Base-by-base conservation (phyloP, 768 basidiomycete genomes). In the Hygrophoropsis aurantiaca region DNA sequence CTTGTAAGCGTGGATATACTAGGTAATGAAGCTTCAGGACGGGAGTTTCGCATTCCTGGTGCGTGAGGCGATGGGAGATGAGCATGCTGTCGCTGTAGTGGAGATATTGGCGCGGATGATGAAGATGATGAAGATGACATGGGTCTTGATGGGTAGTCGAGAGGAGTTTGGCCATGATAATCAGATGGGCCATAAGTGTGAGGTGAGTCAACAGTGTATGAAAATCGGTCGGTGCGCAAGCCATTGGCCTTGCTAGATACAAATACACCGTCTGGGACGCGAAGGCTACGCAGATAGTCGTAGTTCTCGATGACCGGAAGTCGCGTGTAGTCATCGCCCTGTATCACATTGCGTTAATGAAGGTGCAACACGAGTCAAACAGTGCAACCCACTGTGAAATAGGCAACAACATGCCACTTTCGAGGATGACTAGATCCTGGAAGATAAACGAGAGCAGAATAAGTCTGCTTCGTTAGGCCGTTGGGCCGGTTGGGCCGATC, bases 391-490 rank as follows among this genome's bases (percentile, higher is more conserved):
- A 88, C 86, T 65, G 81, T 80, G 65, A 90, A 89, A 71, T 90
- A 90, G 38, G 87, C 86, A 47, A 88, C 87, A 41, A 90, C 77
- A 68, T 90, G 87, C 87, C 87, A 90, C 75, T 88, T 88, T 35
- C 80, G 77, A 23, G 77, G 75, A 43, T 76, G 75, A 45, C 68
- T 70, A 32, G 75, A 69, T 40, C 79, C 82, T 32, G 81, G 83
- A 49, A 83, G 70, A 59, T 82, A 74, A 37, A 88, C 85, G 32
- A 82, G 79, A 23, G 87, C 87, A 7, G 87, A 89, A 59, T 89
- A 90, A 0, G 88, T 90, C 61, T 90, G 88, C 68, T 90, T 90
- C 35, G 87, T 90, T 42, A 90, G 73, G n/a, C 88, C 88, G 52
- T 86, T 81, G 13, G 81, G 82, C 54, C 89, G 88, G 30, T 85